Percentiles rank a stretch among this genome's conserved stretches.
phyloP scores from a whole-genome alignment of 2,329 filamentous ascomycete species.

The Ophiocordyceps camponoti-leonardi region DNA sequence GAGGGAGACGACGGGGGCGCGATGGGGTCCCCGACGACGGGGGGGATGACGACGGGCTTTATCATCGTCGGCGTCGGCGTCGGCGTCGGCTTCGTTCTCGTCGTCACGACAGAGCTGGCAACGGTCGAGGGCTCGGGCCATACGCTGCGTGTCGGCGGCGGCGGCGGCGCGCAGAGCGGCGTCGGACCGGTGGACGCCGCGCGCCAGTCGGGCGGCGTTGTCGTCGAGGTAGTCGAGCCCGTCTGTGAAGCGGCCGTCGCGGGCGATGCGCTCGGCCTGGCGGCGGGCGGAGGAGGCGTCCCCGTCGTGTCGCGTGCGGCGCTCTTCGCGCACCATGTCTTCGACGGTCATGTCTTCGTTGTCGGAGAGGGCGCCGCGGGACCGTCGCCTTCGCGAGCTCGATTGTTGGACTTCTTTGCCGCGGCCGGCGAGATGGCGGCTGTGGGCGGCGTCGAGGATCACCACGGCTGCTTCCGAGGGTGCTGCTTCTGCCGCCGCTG shows the following conservation, averaged over 20 bases:
- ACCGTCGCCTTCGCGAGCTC: conserved; percentile 66
- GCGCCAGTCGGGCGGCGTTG: conserved; percentile 79
- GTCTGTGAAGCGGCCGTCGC: conserved; percentile 79
- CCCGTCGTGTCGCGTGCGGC: conserved; percentile 34
- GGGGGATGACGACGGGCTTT: no score
- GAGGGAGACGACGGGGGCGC: conserved; percentile 42
- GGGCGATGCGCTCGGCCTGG: conserved; percentile 83
- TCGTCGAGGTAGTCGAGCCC: conserved; percentile 96
- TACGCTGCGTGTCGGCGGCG: conserved; percentile 75
- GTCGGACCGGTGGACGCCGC: conserved; percentile 73
- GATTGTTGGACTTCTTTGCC: conserved; percentile 60
- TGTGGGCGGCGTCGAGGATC: conserved; percentile 76
- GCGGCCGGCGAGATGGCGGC: conserved; percentile 64
- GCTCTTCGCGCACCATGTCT: conserved; percentile 93
- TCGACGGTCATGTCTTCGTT: conserved; percentile 94
- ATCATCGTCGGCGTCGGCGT: no score
- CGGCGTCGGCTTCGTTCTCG: conserved; percentile 52
- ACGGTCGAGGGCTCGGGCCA: conserved; percentile 68
- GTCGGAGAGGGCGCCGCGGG: conserved; percentile 69
- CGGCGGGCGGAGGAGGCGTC: conserved; percentile 24
- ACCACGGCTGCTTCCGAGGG: conserved; percentile 46
- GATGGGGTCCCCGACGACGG: background rate
- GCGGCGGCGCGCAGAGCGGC: conserved; percentile 76
- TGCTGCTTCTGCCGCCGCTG: conserved; percentile 38
- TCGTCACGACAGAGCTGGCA: conserved; percentile 91